phyloP scores from a whole-genome alignment of 768 basidiomycete species.

The Leucosporidium yakuticum region DNA sequence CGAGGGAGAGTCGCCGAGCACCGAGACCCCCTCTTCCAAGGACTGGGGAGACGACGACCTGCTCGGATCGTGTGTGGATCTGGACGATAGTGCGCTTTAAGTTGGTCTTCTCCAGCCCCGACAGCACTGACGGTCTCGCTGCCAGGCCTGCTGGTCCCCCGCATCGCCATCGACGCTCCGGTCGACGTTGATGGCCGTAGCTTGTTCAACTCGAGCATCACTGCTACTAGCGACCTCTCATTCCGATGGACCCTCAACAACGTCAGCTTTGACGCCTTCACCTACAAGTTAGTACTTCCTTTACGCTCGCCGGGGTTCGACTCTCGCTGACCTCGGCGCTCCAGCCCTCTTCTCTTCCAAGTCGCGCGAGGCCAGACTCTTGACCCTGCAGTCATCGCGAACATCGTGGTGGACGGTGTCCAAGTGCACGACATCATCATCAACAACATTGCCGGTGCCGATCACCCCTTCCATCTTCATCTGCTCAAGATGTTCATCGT shows the following conservation, averaged over 20 bases:
- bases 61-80: not conserved
- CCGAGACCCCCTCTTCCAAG: not conserved
- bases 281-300: not conserved
- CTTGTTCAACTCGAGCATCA: conserved; percentile 11
- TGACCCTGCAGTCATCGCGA: not conserved
- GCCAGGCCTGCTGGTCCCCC: conserved; percentile 5
- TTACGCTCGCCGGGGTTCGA: too few relatives aligned
- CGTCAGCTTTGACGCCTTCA: not conserved
- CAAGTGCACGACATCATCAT: conserved; percentile 1
- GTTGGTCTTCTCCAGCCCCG: not conserved
- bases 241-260: conserved; percentile 14
- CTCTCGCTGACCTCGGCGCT: too few relatives aligned
- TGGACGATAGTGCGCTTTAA: not conserved
- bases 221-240: not conserved
- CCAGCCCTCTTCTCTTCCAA: conserved; percentile 9
- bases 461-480: conserved; percentile 17
- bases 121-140: not conserved
- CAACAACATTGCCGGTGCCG: conserved; percentile 2
- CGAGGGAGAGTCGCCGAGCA: not conserved
- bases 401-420: not conserved
- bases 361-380: conserved; percentile 1
- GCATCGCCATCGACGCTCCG: not conserved
- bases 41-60: conserved; percentile 12
- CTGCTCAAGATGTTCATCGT: not conserved
- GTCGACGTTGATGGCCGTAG: not conserved